These are phyloP conservation scores for Solanum rostratum DNA, from an alignment of 257 asterid species.

Conservation along the genomic window DNA sequence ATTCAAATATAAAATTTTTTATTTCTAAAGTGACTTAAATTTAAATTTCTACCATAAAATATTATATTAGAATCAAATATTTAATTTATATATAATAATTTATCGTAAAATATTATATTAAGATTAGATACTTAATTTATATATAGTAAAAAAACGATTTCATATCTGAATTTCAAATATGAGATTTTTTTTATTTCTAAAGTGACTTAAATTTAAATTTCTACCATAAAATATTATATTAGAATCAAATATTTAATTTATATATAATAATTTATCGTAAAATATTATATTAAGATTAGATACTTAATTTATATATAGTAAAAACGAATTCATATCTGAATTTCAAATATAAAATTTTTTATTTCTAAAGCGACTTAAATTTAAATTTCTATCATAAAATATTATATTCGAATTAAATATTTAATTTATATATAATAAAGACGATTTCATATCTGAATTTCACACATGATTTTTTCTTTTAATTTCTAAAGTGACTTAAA, in stretches of 20 bases:
- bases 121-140: background rate
- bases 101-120: accelerated
- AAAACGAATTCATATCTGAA: accelerated
- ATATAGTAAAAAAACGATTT: background rate
- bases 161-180: too few species aligned
- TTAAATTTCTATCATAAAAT: accelerated
- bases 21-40: background rate
- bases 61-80: background rate
- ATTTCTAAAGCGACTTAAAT: background rate
- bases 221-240: background rate
- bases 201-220: background rate
- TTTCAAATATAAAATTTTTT: too few species aligned
- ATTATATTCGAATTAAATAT: background rate
- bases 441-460: background rate
- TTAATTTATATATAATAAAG: background rate
- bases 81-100: background rate
- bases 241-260: background rate
- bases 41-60: accelerated
- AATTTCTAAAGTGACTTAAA: background rate
- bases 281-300: background rate
- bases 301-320: background rate
- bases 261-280: accelerated
- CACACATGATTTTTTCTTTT: background rate
- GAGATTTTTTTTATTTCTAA: too few species aligned
- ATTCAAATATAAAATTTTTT: too few species aligned